Evolutionary conservation across 768 basidiomycete genomes (phyloP).

Genomic region (Panaeolus cyanescens): DNA sequence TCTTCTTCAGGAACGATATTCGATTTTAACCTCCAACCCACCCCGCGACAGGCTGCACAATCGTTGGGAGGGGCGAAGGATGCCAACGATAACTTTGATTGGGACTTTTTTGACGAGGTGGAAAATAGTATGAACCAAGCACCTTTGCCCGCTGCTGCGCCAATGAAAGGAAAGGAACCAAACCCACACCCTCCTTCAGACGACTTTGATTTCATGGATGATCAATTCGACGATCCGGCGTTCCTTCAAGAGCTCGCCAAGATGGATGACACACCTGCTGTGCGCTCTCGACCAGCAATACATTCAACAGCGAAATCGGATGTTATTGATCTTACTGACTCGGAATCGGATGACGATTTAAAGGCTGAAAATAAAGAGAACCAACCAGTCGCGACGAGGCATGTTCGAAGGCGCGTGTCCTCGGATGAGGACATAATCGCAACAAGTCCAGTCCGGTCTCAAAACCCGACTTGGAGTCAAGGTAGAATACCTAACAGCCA

Average conservation of each 20-base stretch:
- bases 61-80: background rate
- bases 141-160: conserved; percentile 5
- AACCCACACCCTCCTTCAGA: background rate
- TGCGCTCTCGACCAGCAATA: background rate
- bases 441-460: background rate
- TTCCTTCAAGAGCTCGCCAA: conserved; percentile 29
- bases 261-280: conserved; percentile 24
- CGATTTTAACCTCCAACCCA: conserved; percentile 20
- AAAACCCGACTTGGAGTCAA: conserved; percentile 10
- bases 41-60: conserved; percentile 12
- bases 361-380: conserved; percentile 69
- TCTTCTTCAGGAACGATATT: background rate
- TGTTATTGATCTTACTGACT: conserved; percentile 13
- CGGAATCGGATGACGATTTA: conserved; percentile 40
- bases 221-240: conserved; percentile 19
- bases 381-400: conserved; percentile 48
- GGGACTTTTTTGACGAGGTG: conserved; percentile 26
- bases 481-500: conserved; percentile 17
- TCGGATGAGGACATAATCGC: background rate
- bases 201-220: conserved; percentile 25
- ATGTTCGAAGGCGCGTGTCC: conserved; percentile 41
- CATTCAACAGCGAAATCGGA: background rate
- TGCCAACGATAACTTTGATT: conserved; percentile 23
- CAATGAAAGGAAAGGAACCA: conserved; percentile 20
- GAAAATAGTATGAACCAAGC: conserved; percentile 15